Evolutionary conservation across 176 grass and related monocot genomes (phyloP).

Genomic region (Aegilops bicornis): DNA sequence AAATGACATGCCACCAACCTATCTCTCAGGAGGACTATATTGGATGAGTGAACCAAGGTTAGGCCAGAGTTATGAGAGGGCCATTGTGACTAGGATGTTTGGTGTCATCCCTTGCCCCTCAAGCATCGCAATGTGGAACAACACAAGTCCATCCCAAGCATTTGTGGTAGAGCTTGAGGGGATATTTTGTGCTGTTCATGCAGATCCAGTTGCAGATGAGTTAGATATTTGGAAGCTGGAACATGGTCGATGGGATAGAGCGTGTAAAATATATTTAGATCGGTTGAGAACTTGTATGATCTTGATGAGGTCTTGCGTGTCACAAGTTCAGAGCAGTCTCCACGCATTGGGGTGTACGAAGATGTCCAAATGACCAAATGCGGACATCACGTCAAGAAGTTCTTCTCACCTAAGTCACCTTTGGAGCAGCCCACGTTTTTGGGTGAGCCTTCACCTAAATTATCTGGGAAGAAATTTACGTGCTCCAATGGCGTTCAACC

Average conservation of each 20-base stretch:
- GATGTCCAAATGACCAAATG: neutral
- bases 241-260: neutral
- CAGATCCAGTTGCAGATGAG: neutral
- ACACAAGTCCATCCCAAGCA: neutral
- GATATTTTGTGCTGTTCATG: neutral
- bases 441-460: neutral
- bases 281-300: neutral
- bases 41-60: slow-evolving; percentile 1
- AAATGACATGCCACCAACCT: neutral
- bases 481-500: neutral
- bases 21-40: neutral
- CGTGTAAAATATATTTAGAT: neutral
- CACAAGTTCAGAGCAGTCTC: neutral
- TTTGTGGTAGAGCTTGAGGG: neutral
- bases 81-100: neutral
- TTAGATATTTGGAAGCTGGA: neutral
- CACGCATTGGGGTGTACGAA: neutral
- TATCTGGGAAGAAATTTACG: neutral
- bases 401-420: neutral
- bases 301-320: neutral
- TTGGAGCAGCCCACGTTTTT: neutral
- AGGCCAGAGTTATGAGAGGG: neutral
- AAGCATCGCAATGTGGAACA: neutral
- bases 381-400: neutral
- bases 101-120: neutral